Base-by-base conservation (phyloP, 75 land plant genomes). In the Cryptomeria japonica region DNA sequence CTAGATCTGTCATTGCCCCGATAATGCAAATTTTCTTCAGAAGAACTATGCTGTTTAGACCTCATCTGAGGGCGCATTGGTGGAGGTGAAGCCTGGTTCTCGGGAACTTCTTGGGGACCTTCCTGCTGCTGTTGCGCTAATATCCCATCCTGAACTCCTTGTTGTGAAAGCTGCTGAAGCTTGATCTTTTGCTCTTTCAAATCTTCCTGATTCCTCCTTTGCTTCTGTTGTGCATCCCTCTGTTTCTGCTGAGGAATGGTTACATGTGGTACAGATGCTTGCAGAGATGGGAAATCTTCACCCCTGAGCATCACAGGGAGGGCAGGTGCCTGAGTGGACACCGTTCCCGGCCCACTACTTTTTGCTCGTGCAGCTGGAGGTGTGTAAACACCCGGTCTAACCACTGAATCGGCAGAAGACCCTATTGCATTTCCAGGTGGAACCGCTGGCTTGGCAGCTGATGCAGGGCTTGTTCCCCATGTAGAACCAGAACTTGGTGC, bases 261-360 rank as follows among this genome's bases (percentile, higher is more conserved):
- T 14, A 86, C 87, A 72, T 88, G 78, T 46, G 96, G 94, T 13
- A 93, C 28, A 75, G 99, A 78, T 36, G 99, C 97, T 34, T 89
- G 92, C 83, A 98, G 87, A 5, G 99, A 90, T 11, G 99, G 99
- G 85, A 98, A 98, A 88, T 98, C 99, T 84, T 98, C 99, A 47
- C 99, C 99, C 87, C 95, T 92, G 86, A 98, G 90, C 36, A 98
- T 93, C 13, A 91, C 91, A n/a, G 93, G 92, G 89, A 94, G 94
- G 85, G 89, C 94, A 32, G 86, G 87, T 78, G 88, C 41, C 41
- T 86, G 68, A 1, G 89, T 68, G 73, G 80, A 55, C 19, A 53
- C 36, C 1, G 76, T 51, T 22, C 64, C 58, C 15, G 31, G 7
- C 1, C 84, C n/a, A 38, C 89, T 86, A 44, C n/a, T 82, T 31